Conservation (phyloP, 805 yeast species). For the Millerago galiae region DNA sequence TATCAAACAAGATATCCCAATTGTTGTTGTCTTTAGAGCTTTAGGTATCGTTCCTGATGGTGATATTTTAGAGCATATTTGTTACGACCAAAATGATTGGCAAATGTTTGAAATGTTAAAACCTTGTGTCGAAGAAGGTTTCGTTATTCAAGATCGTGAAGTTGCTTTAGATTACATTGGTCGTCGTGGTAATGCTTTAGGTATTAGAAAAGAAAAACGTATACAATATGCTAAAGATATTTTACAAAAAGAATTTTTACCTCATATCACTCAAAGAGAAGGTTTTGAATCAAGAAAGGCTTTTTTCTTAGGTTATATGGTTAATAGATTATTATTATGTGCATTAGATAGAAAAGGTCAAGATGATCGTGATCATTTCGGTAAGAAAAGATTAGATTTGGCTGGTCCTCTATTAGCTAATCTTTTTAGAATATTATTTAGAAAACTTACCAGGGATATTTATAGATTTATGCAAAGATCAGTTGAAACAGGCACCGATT, state of each 20-base stretch:
- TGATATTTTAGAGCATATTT: constrained; percentile 95
- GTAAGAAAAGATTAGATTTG: constrained; percentile 95
- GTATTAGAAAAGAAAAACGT: constrained; percentile 96
- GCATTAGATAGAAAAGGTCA: constrained; percentile 97
- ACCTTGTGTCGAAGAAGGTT: constrained; percentile 99
- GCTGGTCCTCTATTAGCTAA: constrained; percentile 98
- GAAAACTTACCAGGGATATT: constrained; percentile 92
- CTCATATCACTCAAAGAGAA: constrained; percentile 95
- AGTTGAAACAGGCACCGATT: constrained; percentile 95
- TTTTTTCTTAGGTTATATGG: constrained; percentile 95
- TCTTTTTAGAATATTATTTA: constrained; percentile 88
- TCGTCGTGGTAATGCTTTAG: constrained; percentile 95
- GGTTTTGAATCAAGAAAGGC: constrained; percentile 97
- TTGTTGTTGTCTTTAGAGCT: constrained; percentile 95
- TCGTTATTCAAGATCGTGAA: constrained; percentile 95
- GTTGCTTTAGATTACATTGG: constrained; percentile 97
- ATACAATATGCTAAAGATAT: constrained; percentile 96
- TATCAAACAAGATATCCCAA: constrained; percentile 94
- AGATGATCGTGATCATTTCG: constrained; percentile 99
- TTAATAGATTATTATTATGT: constrained; percentile 87
- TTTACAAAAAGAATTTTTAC: constrained; percentile 90
- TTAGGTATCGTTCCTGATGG: constrained; percentile 99
- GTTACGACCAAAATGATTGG: constrained; percentile 98
- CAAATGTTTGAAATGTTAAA: constrained; percentile 98
- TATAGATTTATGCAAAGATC: constrained; percentile 98